Conservation (phyloP, 306 rosid genomes). For the Pueraria montana region DNA sequence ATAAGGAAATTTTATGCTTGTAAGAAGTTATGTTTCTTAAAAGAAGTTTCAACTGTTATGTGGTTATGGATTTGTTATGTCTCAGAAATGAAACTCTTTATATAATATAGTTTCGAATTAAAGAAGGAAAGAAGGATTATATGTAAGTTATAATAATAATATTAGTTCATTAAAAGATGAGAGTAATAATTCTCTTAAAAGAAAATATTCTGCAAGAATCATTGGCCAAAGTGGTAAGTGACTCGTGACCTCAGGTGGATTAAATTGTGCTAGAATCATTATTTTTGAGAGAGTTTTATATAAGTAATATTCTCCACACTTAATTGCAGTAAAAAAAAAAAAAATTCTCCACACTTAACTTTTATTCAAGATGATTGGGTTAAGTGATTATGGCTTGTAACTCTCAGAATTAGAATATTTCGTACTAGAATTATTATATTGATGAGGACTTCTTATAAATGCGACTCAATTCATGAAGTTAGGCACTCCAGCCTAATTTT, state of each 20-base stretch:
- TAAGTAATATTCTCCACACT: neutral
- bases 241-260: neutral
- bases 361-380: neutral
- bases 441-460: neutral
- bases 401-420: neutral
- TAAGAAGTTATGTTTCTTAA: neutral
- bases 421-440: neutral
- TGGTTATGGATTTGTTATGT: neutral
- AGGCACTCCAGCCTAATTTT: neutral
- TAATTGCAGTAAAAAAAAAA: too few relatives aligned
- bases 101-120: too few relatives aligned
- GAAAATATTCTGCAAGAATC: neutral
- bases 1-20: neutral
- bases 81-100: neutral
- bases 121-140: neutral
- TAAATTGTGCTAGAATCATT: neutral
- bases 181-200: neutral
- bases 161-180: neutral
- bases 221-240: neutral
- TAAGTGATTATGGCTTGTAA: neutral
- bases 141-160: neutral
- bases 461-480: neutral
- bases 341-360: too few relatives aligned
- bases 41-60: neutral
- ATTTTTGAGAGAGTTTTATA: neutral